phyloP scores from a whole-genome alignment of 495 filamentous ascomycete genomes.

The Daldinia bambusicola region DNA sequence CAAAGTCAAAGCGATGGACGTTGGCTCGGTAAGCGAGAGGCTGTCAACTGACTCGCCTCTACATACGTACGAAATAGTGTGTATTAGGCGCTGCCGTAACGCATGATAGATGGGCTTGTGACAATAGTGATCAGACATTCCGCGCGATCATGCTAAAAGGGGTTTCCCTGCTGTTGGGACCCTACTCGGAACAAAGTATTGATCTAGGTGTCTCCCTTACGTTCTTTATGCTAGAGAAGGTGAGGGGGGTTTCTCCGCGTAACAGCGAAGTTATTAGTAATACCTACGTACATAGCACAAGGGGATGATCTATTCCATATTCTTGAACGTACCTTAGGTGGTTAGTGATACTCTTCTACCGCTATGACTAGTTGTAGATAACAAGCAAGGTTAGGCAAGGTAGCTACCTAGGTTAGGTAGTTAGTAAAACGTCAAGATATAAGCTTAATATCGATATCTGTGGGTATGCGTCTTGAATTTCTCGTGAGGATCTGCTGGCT shows the following conservation, averaged over 20 bases:
- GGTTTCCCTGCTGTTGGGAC: constrained; percentile 27
- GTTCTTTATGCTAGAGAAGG: constrained; percentile 26
- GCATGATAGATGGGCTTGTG: constrained; percentile 22
- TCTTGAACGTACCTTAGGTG: neutral
- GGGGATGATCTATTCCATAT: constrained; percentile 11
- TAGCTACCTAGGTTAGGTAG: too few relatives aligned
- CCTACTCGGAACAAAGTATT: constrained; percentile 23
- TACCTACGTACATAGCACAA: constrained; percentile 7
- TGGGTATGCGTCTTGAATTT: neutral
- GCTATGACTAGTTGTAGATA: neutral
- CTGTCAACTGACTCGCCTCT: constrained; percentile 40
- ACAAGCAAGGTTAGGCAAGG: too few relatives aligned
- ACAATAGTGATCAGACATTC: constrained; percentile 24
- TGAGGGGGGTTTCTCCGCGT: constrained; percentile 29
- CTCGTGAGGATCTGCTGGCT: neutral
- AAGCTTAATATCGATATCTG: neutral
- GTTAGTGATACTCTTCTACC: neutral
- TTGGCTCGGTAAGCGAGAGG: constrained; percentile 32
- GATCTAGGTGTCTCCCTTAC: constrained; percentile 31
- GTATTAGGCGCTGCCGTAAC: constrained; percentile 19
- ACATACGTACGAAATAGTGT: constrained; percentile 42
- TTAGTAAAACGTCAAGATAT: neutral
- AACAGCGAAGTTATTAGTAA: constrained; percentile 10
- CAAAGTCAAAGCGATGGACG: constrained; percentile 9
- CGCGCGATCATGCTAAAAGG: constrained; percentile 15